Evolutionary conservation across 352 stramenopile species (phyloP).

Genomic region (Aphanomyces euteiches): DNA sequence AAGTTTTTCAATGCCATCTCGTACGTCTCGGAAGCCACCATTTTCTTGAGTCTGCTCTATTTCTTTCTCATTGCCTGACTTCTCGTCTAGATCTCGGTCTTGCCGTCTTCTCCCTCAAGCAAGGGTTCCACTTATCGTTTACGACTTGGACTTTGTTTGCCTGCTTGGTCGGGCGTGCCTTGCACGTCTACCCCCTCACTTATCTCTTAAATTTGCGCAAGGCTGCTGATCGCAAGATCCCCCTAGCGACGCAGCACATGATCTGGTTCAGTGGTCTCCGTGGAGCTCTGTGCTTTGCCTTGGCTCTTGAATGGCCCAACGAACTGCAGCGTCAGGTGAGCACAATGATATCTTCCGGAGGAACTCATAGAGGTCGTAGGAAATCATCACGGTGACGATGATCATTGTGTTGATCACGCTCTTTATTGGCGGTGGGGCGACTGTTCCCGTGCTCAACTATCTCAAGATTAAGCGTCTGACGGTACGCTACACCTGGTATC

Average conservation of each 20-base stretch:
- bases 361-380: slow-evolving; percentile 23
- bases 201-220: slow-evolving; percentile 63
- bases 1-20: slow-evolving; percentile 86
- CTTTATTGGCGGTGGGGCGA: slow-evolving; percentile 88
- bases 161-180: slow-evolving; percentile 77
- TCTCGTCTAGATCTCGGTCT: slow-evolving; percentile 77
- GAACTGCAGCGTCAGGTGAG: slow-evolving; percentile 25
- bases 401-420: slow-evolving; percentile 90
- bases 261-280: slow-evolving; percentile 93
- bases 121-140: slow-evolving; percentile 78
- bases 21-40: slow-evolving; percentile 88
- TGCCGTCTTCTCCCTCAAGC: slow-evolving; percentile 78
- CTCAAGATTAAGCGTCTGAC: slow-evolving; percentile 82
- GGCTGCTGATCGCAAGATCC: slow-evolving; percentile 46
- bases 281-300: slow-evolving; percentile 89
- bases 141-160: slow-evolving; percentile 83
- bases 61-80: background rate
- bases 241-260: slow-evolving; percentile 90
- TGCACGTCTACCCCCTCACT: slow-evolving; percentile 87
- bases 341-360: background rate
- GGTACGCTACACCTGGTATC: slow-evolving; percentile 37
- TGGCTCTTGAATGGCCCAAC: slow-evolving; percentile 85
- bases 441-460: slow-evolving; percentile 80
- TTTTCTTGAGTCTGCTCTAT: slow-evolving; percentile 82
- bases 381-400: slow-evolving; percentile 89